These are phyloP conservation scores for Globisporangium paddicum DNA, from an alignment of 352 stramenopile genomes.

Conservation along the genomic window DNA sequence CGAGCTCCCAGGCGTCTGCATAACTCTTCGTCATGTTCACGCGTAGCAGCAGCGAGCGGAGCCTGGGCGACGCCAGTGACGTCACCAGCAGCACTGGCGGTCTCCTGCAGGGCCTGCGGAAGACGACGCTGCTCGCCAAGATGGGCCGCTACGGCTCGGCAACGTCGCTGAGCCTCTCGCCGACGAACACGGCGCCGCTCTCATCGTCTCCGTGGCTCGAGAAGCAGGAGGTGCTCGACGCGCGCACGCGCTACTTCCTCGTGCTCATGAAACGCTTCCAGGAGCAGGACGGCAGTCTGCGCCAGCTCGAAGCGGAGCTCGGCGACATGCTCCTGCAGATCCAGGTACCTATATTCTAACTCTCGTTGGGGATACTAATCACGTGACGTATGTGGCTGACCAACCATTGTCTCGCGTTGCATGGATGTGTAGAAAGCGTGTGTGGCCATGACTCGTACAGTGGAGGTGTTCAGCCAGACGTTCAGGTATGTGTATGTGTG, in stretches of 20 bases:
- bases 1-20: no score
- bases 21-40: conserved; percentile 7
- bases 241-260: conserved; percentile 14
- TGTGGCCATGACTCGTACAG: conserved; percentile 39
- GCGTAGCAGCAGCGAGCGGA: conserved; percentile 1
- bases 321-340: conserved; percentile 52
- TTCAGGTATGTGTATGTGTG: conserved; percentile 24
- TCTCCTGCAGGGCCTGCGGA: conserved; percentile 53
- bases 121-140: conserved; percentile 53
- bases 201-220: conserved; percentile 26
- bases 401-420: background rate
- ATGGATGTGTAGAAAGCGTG: conserved; percentile 24
- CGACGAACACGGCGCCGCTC: conserved; percentile 2
- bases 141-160: conserved; percentile 39
- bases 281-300: conserved; percentile 41
- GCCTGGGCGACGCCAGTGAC: background rate
- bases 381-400: background rate
- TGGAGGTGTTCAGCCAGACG: conserved; percentile 50
- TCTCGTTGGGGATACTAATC: no score
- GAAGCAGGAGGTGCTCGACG: conserved; percentile 14
- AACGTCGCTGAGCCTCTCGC: conserved; percentile 4
- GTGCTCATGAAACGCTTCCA: conserved; percentile 43
- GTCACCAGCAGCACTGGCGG: conserved; percentile 7
- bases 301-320: conserved; percentile 41
- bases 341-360: no score